Evolutionary conservation across 208 protist genomes (phyloP).

Genomic region (Trypanosoma mega): DNA sequence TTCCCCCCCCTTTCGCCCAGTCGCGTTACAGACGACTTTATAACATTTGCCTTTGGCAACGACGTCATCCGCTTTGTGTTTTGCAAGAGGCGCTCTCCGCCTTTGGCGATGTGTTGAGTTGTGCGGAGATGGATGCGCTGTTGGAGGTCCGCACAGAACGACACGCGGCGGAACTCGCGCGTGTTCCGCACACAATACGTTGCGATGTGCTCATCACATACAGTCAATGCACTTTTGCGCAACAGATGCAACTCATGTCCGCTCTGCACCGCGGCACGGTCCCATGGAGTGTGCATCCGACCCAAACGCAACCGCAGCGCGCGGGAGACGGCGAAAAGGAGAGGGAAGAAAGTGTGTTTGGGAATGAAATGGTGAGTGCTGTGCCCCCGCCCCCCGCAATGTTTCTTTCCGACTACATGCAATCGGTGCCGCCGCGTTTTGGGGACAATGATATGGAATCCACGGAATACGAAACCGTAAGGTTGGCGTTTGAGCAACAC

Average conservation of each 20-base stretch:
- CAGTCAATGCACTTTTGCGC: slow-evolving; percentile 27
- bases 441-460: slow-evolving; percentile 4
- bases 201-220: slow-evolving; percentile 81
- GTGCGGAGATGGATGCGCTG: slow-evolving; percentile 35
- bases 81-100: slow-evolving; percentile 34
- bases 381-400: slow-evolving; percentile 17
- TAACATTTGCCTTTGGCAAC: slow-evolving; percentile 75
- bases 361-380: not conserved
- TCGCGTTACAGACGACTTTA: slow-evolving; percentile 41
- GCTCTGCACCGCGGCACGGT: slow-evolving; percentile 12
- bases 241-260: slow-evolving; percentile 50
- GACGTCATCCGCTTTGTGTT: slow-evolving; percentile 58
- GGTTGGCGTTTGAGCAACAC: slow-evolving; percentile 61
- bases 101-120: slow-evolving; percentile 14
- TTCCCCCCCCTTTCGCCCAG: too few species aligned
- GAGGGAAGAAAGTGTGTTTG: too few species aligned
- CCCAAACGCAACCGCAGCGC: too few species aligned
- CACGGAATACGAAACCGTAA: slow-evolving; percentile 40
- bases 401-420: slow-evolving; percentile 15
- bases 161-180: slow-evolving; percentile 25
- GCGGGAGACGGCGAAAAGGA: too few species aligned
- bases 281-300: slow-evolving; percentile 5
- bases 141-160: slow-evolving; percentile 44
- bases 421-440: slow-evolving; percentile 21
- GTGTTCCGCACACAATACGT: slow-evolving; percentile 46